Evolutionary conservation across 805 yeast genomes (phyloP), one percentile per base, ranked within the genome.

Genomic region (Pichia nanzhaoensis): DNA sequence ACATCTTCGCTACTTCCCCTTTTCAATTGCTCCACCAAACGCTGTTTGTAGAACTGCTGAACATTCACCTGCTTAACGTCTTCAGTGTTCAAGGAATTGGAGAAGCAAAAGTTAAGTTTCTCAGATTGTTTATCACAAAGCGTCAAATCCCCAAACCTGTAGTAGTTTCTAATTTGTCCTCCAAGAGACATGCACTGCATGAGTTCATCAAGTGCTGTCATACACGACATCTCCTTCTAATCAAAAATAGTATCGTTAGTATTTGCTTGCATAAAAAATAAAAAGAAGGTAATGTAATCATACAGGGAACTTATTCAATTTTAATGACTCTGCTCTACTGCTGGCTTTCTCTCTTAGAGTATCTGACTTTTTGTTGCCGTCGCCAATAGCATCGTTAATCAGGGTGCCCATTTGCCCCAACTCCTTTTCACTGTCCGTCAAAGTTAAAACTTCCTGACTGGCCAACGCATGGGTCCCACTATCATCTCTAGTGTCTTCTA

Each of bases 101-200:
- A 69, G 37, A 90, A 54, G 52, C 97, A 89, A 62, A 91, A 91
- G 71, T 83, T 82, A 56, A 89, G 71, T 66, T 88, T 87, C 20
- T 74, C 78, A 42, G 85, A 70, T 55, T 84, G 84, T 41, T 73
- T 74, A 37, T 71, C 73, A 63, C 98, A 91, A 49, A 77, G 68
- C 41, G 81, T 79, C 55, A 87, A 73, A 36, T 80, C 78, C 2
- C 97, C 97, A 58, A 79, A 84, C 44, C 97, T 69, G 60, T 90
- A 91, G 56, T 84, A 84, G 63, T 84, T 76, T 49, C 95, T 76
- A 18, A 86, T 66, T 59, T 90, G 96, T 0, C 97, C 97, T 3
- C 96, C 97, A 3, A 90, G 59, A 0, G 97, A 85, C 65, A 85
- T 88, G 61, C 98, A 91, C 39, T 78, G 81, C 38, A 89, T 73